These are phyloP conservation scores for Colletotrichum godetiae DNA, from an alignment of 2,329 filamentous ascomycete genomes.

Conservation along the genomic window DNA sequence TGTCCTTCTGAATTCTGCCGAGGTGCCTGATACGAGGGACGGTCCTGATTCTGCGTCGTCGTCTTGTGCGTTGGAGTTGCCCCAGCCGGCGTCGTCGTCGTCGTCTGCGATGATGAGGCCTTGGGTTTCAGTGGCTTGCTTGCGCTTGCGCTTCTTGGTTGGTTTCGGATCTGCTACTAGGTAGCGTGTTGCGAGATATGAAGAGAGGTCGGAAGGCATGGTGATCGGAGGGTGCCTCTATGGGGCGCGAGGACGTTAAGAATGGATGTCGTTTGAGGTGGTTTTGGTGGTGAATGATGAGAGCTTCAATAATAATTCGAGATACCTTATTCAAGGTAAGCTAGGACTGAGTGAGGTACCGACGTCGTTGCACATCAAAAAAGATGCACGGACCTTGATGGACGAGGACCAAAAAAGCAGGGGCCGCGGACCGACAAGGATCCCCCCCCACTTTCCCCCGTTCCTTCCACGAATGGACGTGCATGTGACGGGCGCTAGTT, in stretches of 20 bases:
- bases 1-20: conserved; percentile 75
- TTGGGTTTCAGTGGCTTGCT: conserved; percentile 55
- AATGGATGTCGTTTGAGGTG: neutral
- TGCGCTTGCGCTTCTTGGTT: conserved; percentile 73
- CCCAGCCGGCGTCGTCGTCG: conserved; percentile 68
- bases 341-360: neutral
- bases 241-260: neutral
- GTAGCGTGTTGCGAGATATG: conserved; percentile 93
- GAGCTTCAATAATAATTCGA: neutral
- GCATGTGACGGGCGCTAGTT: conserved; percentile 35
- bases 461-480: conserved; percentile 1
- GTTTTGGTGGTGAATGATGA: neutral
- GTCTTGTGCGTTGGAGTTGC: conserved; percentile 45
- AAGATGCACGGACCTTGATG: conserved; percentile 9
- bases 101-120: conserved; percentile 75
- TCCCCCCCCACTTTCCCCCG: neutral
- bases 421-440: conserved; percentile 17
- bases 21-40: conserved; percentile 61
- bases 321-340: neutral
- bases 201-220: conserved; percentile 75
- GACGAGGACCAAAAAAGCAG: conserved; percentile 20
- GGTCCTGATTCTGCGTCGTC: conserved; percentile 66
- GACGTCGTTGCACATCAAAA: conserved; percentile 9
- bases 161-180: conserved; percentile 71
- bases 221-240: neutral